A percentile compares a stretch with the other conserved stretches of the same genome.
Conservation (phyloP, 306 rosid species). For the Rosa chinensis region DNA sequence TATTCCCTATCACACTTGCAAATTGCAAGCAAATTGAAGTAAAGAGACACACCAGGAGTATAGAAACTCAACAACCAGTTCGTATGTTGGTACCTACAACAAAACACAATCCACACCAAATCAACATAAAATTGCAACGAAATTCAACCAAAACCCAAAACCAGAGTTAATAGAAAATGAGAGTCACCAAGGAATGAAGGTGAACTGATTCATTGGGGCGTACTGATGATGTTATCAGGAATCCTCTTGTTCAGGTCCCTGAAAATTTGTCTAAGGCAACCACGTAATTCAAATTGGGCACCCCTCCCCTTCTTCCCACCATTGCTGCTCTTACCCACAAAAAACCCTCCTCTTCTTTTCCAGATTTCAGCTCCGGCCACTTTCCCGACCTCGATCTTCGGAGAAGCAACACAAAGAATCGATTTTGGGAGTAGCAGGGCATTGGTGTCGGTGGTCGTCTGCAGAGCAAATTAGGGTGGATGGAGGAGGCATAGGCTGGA, state of each 20-base stretch:
- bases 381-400: not conserved
- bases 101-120: not conserved
- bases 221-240: slow-evolving; percentile 71
- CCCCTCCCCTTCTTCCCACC: slow-evolving; percentile 38
- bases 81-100: slow-evolving; percentile 75
- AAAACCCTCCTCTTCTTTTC: slow-evolving; percentile 17
- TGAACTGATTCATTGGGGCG: slow-evolving; percentile 26
- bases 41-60: slow-evolving; percentile 70
- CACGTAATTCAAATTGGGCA: slow-evolving; percentile 76
- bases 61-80: slow-evolving; percentile 97
- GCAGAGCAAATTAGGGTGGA: slow-evolving; percentile 4
- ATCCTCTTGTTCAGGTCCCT: slow-evolving; percentile 87
- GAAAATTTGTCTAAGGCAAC: slow-evolving; percentile 84
- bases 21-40: not conserved
- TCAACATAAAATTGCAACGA: slow-evolving; percentile 5
- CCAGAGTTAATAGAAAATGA: too few relatives aligned
- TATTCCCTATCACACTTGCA: not conserved
- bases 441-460: slow-evolving; percentile 7
- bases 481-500: too few relatives aligned
- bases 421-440: slow-evolving; percentile 16
- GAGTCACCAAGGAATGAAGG: slow-evolving; percentile 72
- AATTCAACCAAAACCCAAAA: not conserved
- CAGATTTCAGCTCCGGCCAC: not conserved
- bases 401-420: not conserved
- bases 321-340: slow-evolving; percentile 23